Evolutionary conservation across 2,329 filamentous ascomycete genomes (phyloP).

Genomic region (Curvularia spicifera): DNA sequence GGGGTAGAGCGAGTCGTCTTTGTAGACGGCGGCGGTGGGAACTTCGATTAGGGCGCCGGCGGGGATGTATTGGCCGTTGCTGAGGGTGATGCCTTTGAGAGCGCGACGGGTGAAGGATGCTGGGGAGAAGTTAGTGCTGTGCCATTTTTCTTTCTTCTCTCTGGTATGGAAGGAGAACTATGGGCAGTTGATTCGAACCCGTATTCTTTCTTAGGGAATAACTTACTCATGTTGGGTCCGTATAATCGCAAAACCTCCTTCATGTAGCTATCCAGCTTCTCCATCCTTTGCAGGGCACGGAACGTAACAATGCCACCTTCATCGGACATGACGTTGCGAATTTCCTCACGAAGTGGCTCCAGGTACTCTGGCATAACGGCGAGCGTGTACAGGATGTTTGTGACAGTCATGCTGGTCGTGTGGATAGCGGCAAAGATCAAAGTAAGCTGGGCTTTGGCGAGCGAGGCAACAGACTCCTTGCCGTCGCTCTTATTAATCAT

Average conservation of each 20-base stretch:
- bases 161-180: no score
- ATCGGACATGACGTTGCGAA: conserved; percentile 48
- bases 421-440: conserved; percentile 44
- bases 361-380: conserved; percentile 50
- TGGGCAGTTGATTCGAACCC: no score
- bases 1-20: conserved; percentile 33
- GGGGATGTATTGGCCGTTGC: conserved; percentile 59
- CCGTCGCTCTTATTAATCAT: conserved; percentile 36
- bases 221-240: conserved; percentile 32
- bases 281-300: conserved; percentile 43
- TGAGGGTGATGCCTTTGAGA: conserved; percentile 59
- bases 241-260: conserved; percentile 43
- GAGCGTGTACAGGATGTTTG: conserved; percentile 41
- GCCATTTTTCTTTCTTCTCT: neutral
- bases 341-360: conserved; percentile 52
- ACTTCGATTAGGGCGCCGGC: conserved; percentile 44
- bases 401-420: conserved; percentile 37
- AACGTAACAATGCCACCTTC: conserved; percentile 39
- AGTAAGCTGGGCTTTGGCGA: conserved; percentile 29
- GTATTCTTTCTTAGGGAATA: no score
- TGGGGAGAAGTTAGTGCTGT: conserved; percentile 6
- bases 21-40: conserved; percentile 36
- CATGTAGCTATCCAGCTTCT: conserved; percentile 48
- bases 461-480: conserved; percentile 1
- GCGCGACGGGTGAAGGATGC: conserved; percentile 60